Evolutionary conservation across 768 basidiomycete species (phyloP).

Genomic region (Grammothele lineata): DNA sequence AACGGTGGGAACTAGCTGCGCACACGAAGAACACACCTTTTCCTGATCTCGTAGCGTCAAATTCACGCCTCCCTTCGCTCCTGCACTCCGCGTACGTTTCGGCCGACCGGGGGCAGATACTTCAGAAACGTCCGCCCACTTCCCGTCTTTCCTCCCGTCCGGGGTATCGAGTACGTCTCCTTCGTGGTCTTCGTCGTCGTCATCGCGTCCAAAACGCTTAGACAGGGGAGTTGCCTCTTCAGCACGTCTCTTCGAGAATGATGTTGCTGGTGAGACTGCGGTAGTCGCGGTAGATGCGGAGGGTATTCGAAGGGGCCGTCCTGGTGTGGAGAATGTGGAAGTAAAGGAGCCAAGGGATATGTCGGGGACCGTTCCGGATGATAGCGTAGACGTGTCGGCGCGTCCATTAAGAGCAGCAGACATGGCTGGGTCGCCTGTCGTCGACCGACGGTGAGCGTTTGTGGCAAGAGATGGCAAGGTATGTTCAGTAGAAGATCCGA

Average conservation of each 20-base stretch:
- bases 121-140: slow-evolving; percentile 17
- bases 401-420: slow-evolving; percentile 38
- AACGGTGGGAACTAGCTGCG: not conserved
- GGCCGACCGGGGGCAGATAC: slow-evolving; percentile 14
- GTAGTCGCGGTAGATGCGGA: slow-evolving; percentile 52
- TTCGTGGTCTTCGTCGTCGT: slow-evolving; percentile 31
- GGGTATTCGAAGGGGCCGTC: slow-evolving; percentile 39
- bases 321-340: slow-evolving; percentile 52
- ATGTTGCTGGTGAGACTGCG: slow-evolving; percentile 46
- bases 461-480: no score
- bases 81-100: slow-evolving; percentile 16
- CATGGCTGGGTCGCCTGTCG: slow-evolving; percentile 24
- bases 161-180: slow-evolving; percentile 50
- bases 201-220: slow-evolving; percentile 37
- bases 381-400: slow-evolving; percentile 40
- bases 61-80: slow-evolving; percentile 26
- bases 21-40: slow-evolving; percentile 53
- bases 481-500: no score
- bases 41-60: slow-evolving; percentile 94
- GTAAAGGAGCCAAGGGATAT: slow-evolving; percentile 55
- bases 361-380: slow-evolving; percentile 48
- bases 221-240: slow-evolving; percentile 39
- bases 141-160: slow-evolving; percentile 35
- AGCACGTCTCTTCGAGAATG: slow-evolving; percentile 33
- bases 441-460: no score